These are phyloP conservation scores for Diaporthe sp. DNA, from an alignment of 2,329 filamentous ascomycete species.

Conservation along the genomic window DNA sequence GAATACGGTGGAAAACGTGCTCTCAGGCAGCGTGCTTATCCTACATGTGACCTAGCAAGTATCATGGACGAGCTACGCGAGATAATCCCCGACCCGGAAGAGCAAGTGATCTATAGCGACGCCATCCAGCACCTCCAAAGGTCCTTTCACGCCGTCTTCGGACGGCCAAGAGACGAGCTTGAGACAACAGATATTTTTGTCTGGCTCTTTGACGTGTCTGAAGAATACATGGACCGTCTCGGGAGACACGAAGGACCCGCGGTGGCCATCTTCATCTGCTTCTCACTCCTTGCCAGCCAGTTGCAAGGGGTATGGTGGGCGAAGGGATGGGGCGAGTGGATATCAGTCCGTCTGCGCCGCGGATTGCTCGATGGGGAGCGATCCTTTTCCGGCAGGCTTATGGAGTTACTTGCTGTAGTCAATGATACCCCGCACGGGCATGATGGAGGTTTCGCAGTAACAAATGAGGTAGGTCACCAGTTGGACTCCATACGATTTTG, in stretches of 20 bases:
- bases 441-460: not conserved
- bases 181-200: not conserved
- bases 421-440: not conserved
- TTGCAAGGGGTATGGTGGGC: not conserved
- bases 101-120: not conserved
- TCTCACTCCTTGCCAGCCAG: not conserved
- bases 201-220: slow-evolving; percentile 5
- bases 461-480: not conserved
- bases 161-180: not conserved
- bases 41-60: not conserved
- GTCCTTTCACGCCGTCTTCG: not conserved
- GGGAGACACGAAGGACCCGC: not conserved
- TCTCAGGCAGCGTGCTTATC: not conserved
- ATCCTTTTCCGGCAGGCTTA: not conserved
- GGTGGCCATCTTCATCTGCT: slow-evolving; percentile 2
- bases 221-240: slow-evolving; percentile 5
- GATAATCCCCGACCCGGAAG: not conserved
- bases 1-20: not conserved
- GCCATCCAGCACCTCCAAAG: not conserved
- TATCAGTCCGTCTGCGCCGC: not conserved
- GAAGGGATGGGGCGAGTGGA: slow-evolving; percentile 3
- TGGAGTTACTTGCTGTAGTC: not conserved
- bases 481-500: not conserved
- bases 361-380: not conserved
- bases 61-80: not conserved